phyloP scores from a whole-genome alignment of 169 alveolate species.

The Cyclospora cayetanensis region DNA sequence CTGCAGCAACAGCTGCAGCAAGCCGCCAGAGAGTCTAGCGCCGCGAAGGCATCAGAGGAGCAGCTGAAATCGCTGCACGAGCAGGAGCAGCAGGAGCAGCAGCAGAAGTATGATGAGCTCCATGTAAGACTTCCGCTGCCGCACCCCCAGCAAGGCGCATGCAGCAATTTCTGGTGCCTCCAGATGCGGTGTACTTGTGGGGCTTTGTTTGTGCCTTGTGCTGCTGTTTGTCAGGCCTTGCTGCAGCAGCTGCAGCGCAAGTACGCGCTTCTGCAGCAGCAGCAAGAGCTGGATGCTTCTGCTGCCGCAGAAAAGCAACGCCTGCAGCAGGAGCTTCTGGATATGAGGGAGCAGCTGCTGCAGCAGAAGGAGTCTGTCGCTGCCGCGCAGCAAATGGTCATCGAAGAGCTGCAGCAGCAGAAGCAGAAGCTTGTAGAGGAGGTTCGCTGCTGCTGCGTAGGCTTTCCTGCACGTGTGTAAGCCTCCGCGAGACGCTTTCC shows the following conservation, averaged over 20 bases:
- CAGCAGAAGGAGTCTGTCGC: conserved; percentile 54
- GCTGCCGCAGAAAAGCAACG: conserved; percentile 51
- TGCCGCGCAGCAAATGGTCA: conserved; percentile 34
- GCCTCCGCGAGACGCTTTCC: neutral
- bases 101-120: conserved; percentile 35
- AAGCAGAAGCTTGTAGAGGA: conserved; percentile 28
- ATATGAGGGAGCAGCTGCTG: conserved; percentile 36
- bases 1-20: conserved; percentile 53
- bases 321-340: conserved; percentile 53
- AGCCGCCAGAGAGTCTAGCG: conserved; percentile 1
- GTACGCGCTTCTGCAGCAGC: conserved; percentile 42
- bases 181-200: neutral
- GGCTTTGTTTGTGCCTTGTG: neutral
- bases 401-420: conserved; percentile 55
- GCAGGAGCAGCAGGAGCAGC: conserved; percentile 45
- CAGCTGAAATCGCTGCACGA: conserved; percentile 21
- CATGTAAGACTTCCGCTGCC: neutral
- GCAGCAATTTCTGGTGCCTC: neutral
- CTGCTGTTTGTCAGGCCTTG: conserved; percentile 7
- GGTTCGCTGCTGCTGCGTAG: conserved; percentile 16
- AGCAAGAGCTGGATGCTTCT: conserved; percentile 23
- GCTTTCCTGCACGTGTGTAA: neutral
- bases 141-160: neutral
- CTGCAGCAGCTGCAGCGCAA: conserved; percentile 61
- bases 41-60: neutral